Conservation (phyloP, 371 early-diverging fungal species). For the Umbelopsis sp. region DNA sequence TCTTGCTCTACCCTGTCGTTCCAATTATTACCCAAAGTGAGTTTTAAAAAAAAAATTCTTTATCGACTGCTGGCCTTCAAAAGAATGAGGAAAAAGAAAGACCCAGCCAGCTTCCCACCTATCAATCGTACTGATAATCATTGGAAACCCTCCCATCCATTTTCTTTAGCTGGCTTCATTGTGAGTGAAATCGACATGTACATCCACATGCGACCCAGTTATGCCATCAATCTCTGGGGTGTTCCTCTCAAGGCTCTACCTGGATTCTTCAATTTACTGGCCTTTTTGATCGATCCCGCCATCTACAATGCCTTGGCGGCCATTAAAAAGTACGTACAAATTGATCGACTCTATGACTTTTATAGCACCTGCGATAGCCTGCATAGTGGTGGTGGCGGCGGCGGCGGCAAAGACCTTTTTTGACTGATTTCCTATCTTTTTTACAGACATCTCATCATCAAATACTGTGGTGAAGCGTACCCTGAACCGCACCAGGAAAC, state of each 20-base stretch:
- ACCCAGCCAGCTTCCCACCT: too few relatives aligned
- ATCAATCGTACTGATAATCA: too few relatives aligned
- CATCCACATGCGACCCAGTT: conserved; percentile 23
- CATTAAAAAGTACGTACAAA: conserved; percentile 17
- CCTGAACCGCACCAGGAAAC: not conserved
- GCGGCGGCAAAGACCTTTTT: not conserved
- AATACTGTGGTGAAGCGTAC: not conserved
- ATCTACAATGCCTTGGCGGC: not conserved
- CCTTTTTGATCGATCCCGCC: conserved; percentile 33
- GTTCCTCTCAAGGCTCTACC: conserved; percentile 26
- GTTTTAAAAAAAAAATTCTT: conserved; percentile 3
- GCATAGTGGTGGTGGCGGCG: not conserved
- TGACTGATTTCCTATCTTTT: not conserved
- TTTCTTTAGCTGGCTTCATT: conserved; percentile 27
- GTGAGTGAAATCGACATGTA: conserved; percentile 33
- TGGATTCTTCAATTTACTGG: conserved; percentile 30
- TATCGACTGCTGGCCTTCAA: not conserved
- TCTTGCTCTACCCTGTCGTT: conserved; percentile 29
- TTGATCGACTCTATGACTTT: not conserved
- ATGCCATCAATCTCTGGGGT: conserved; percentile 30
- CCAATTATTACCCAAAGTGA: conserved; percentile 28
- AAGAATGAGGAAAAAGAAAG: too few relatives aligned
- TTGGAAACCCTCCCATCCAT: not conserved
- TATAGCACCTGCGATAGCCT: not conserved
- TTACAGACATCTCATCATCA: conserved; percentile 7